These are phyloP conservation scores for Thuidium tamariscinum DNA, from an alignment of 225 moss, liverwort and hornwort genomes.

Conservation along the genomic window DNA sequence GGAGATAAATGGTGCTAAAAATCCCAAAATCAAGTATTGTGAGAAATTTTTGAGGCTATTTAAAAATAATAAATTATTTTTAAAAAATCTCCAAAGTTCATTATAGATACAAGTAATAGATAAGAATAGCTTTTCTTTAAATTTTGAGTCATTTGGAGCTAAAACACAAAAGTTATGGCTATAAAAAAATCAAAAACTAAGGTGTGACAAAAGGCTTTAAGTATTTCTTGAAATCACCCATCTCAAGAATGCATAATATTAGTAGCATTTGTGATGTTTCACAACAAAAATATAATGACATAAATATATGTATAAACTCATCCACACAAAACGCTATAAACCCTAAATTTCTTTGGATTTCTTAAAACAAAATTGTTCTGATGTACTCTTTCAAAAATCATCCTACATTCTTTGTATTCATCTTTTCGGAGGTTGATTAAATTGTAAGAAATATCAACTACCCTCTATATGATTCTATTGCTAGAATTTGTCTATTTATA, in stretches of 20 bases:
- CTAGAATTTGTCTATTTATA: background rate
- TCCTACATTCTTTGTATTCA: background rate
- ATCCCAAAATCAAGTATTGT: too few relatives aligned
- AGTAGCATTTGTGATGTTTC: background rate
- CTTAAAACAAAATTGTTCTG: background rate
- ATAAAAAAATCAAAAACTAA: too few relatives aligned
- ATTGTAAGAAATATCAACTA: background rate
- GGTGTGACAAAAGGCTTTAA: too few relatives aligned
- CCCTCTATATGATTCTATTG: accelerated
- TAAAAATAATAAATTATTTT: too few relatives aligned
- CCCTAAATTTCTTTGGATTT: background rate
- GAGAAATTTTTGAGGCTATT: too few relatives aligned
- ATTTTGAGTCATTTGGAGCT: too few relatives aligned
- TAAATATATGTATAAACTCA: background rate
- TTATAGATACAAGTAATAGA: too few relatives aligned
- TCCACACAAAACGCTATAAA: accelerated
- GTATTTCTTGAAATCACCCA: too few relatives aligned
- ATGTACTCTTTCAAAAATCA: background rate
- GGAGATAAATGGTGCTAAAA: too few relatives aligned
- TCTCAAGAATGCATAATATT: background rate
- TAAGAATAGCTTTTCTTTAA: too few relatives aligned
- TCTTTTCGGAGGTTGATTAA: accelerated
- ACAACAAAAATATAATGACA: background rate
- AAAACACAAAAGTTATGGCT: too few relatives aligned
- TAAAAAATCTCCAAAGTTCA: too few relatives aligned